Percentiles rank a stretch among this genome's conserved stretches.
phyloP scores from a whole-genome alignment of 371 early-diverging fungal genomes.

The Lichtheimia corymbifera region DNA sequence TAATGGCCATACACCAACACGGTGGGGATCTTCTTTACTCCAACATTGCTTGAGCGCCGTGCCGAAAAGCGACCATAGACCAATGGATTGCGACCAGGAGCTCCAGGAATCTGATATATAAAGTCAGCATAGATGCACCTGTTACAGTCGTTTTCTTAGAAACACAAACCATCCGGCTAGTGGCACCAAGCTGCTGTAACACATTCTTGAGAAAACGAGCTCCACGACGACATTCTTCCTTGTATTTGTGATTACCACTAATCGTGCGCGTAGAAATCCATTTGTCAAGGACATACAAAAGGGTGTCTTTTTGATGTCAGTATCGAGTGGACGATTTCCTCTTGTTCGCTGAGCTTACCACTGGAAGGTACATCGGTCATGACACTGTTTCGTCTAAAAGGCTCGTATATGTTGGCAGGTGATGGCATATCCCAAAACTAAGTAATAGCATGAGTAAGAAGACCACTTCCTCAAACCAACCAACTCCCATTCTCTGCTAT shows the following conservation, averaged over 20 bases:
- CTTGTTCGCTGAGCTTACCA: constrained; percentile 12
- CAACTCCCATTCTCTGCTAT: background rate
- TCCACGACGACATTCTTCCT: constrained; percentile 76
- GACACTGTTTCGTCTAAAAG: constrained; percentile 28
- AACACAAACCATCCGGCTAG: constrained; percentile 58
- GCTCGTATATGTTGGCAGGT: constrained; percentile 16
- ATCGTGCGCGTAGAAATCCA: constrained; percentile 76
- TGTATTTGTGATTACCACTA: constrained; percentile 62
- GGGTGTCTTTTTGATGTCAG: constrained; percentile 33
- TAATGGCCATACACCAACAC: constrained; percentile 86
- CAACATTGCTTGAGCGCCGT: constrained; percentile 9
- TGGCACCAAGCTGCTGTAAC: constrained; percentile 75
- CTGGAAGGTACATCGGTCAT: constrained; percentile 28
- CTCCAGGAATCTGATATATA: constrained; percentile 55
- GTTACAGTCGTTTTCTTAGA: background rate
- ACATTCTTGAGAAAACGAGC: constrained; percentile 75
- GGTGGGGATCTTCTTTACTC: constrained; percentile 36
- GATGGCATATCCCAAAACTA: constrained; percentile 43
- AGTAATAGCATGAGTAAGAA: background rate
- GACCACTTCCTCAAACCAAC: background rate
- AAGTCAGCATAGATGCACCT: too few species aligned
- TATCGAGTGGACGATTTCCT: background rate
- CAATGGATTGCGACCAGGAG: constrained; percentile 70
- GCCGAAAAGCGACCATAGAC: constrained; percentile 75
- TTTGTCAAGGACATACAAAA: constrained; percentile 68